Base-by-base conservation (phyloP, 805 yeast genomes). In the Yamadazyma scolyti region DNA sequence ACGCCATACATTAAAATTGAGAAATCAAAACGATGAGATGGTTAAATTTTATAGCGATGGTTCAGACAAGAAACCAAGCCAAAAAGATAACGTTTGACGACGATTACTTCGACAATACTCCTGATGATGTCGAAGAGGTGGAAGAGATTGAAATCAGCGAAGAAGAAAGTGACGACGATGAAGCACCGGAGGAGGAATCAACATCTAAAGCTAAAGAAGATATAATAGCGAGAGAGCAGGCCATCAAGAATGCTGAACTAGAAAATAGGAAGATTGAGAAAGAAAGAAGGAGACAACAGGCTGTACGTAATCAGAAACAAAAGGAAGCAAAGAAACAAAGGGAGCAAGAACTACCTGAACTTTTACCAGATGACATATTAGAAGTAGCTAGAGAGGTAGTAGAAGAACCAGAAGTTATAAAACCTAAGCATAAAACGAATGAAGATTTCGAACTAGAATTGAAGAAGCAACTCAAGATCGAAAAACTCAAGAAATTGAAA, bases 181-280 rank as follows among this genome's bases (percentile, higher is more conserved):
- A 60, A 6, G 71, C 71, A 1, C 72, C 72, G 10, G 71, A 65
- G 45, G 71, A 65, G 40, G 71, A 65, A 34, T 56, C 67, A 6
- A 56, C 58, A 5, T 33, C 48, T 6, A 40, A 42, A 22, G 43
- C 61, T 20, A 61, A 52, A 30, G 34, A 51, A 24, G 49, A 45
- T 3, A 36, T 52, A 26, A 34, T 60, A 25, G 49, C 52, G 22
- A 48, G 49, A 31, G 53, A 55, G 34, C 46, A 47, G 21, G 48
- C 54, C 23, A 43, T 41, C 17, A 33, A 42, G 23, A 37, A 41
- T 29, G 27, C 42, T 24, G 52, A 56, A 34, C 50, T 46, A 28
- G 52, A 55, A 34, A 31, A 32, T 27, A 57, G 47, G 27, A 44
- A 37, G 28, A 46, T 39, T 16, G 66, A 57, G 28, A 55, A 47